These are phyloP conservation scores for Lanmaoa rubissima DNA, from an alignment of 768 basidiomycete species.

Conservation along the genomic window DNA sequence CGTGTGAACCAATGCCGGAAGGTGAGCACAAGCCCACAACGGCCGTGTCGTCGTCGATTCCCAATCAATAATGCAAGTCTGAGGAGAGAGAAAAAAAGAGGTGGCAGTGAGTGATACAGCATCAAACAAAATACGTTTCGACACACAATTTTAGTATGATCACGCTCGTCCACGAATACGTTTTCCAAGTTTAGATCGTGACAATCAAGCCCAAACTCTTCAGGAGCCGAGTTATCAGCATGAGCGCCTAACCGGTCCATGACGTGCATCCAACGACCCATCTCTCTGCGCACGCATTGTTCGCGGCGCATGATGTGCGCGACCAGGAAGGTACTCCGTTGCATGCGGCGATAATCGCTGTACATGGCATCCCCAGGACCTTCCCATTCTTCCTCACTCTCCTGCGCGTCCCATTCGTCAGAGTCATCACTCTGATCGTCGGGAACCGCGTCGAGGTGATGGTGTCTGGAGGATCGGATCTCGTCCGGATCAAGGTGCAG, in stretches of 20 bases:
- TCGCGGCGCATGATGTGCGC: slow-evolving; percentile 67
- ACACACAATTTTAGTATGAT: slow-evolving; percentile 70
- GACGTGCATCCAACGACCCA: slow-evolving; percentile 64
- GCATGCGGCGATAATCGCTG: slow-evolving; percentile 78
- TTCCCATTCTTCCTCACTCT: slow-evolving; percentile 75
- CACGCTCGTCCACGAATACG: slow-evolving; percentile 71
- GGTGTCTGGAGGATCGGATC: slow-evolving; percentile 67
- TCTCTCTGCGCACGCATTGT: slow-evolving; percentile 62
- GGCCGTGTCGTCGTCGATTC: slow-evolving; percentile 88
- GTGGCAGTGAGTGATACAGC: neutral
- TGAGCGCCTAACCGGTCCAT: slow-evolving; percentile 56
- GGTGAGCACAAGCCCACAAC: slow-evolving; percentile 81
- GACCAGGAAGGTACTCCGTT: slow-evolving; percentile 74
- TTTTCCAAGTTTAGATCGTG: slow-evolving; percentile 87
- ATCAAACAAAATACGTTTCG: neutral
- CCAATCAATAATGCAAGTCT: slow-evolving; percentile 91
- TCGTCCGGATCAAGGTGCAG: slow-evolving; percentile 82
- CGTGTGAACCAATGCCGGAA: slow-evolving; percentile 77
- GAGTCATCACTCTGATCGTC: slow-evolving; percentile 74
- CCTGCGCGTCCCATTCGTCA: slow-evolving; percentile 76
- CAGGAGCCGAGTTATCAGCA: slow-evolving; percentile 33
- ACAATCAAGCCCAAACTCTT: slow-evolving; percentile 78
- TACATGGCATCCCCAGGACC: slow-evolving; percentile 80
- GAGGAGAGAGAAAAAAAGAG: neutral
- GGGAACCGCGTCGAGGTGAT: slow-evolving; percentile 62